A percentile compares a stretch with the other conserved stretches of the same genome.
phyloP scores from a whole-genome alignment of 139 green algal genomes.

The Tetradesmus lagerheimii region DNA sequence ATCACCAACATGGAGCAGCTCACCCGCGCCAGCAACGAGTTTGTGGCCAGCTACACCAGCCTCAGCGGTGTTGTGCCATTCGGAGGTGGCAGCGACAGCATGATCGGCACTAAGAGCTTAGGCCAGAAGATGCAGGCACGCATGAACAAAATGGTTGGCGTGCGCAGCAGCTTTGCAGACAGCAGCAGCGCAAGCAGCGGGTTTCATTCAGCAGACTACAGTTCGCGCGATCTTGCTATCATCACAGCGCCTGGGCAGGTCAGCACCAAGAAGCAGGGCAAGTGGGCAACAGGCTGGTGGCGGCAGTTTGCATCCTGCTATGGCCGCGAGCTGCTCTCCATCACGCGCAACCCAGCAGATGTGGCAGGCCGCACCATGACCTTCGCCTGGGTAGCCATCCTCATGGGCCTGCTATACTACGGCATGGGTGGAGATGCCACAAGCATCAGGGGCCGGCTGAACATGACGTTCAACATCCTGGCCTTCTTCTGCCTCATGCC shows the following conservation, averaged over 20 bases:
- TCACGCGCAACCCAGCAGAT: constrained; percentile 67
- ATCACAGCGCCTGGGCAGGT: background rate
- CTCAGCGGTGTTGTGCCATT: constrained; percentile 34
- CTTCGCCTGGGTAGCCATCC: constrained; percentile 61
- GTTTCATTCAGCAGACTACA: background rate
- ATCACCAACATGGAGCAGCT: constrained; percentile 55
- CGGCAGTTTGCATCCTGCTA: constrained; percentile 52
- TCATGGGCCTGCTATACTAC: constrained; percentile 66
- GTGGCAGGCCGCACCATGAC: constrained; percentile 59
- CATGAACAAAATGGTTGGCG: constrained; percentile 13
- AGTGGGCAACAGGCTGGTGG: constrained; percentile 51
- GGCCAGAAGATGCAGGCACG: constrained; percentile 40
- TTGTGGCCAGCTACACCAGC: constrained; percentile 49
- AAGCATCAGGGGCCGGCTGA: constrained; percentile 50
- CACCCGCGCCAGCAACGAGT: constrained; percentile 46
- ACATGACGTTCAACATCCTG: constrained; percentile 64
- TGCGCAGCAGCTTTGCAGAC: constrained; percentile 2
- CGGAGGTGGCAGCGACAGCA: background rate
- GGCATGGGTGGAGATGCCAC: constrained; percentile 40
- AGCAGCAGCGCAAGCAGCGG: constrained; percentile 5
- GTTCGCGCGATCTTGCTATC: background rate
- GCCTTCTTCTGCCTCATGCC: constrained; percentile 78
- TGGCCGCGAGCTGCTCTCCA: constrained; percentile 45
- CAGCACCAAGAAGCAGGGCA: constrained; percentile 25
- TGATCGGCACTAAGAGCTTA: constrained; percentile 21